Percentiles rank a stretch among this genome's conserved stretches.
These are phyloP conservation scores for Jimgerdemannia lactiflua DNA, from an alignment of 192 early-diverging fungal genomes.

Conservation along the genomic window DNA sequence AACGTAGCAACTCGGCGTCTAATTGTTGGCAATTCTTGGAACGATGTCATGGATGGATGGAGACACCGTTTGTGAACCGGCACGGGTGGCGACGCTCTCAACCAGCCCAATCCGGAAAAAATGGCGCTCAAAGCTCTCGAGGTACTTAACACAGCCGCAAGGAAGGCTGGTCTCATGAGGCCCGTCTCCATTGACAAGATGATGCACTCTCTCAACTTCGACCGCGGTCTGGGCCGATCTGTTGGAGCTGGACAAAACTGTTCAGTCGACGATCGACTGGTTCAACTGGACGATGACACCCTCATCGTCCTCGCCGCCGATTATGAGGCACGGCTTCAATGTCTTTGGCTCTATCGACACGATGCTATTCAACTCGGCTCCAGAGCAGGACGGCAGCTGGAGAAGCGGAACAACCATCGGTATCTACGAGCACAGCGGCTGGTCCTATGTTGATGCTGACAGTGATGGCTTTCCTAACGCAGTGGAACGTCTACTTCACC, in stretches of 20 bases:
- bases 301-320: conserved; percentile 64
- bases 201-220: conserved; percentile 60
- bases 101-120: conserved; percentile 55
- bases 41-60: no score
- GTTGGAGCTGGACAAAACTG: conserved; percentile 58
- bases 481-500: no score
- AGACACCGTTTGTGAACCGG: background rate
- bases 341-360: background rate
- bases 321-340: conserved; percentile 60
- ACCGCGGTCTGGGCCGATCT: conserved; percentile 61
- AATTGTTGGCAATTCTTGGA: no score
- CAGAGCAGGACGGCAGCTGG: no score
- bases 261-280: conserved; percentile 53
- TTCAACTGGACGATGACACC: conserved; percentile 50
- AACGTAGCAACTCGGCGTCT: no score
- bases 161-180: conserved; percentile 65
- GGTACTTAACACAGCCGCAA: conserved; percentile 51
- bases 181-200: conserved; percentile 63
- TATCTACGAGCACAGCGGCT: no score
- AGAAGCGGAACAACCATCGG: no score
- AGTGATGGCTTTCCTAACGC: no score
- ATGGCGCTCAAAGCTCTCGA: conserved; percentile 62
- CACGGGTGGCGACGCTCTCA: conserved; percentile 36
- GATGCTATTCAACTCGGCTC: no score
- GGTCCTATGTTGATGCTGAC: no score